Base-by-base conservation (phyloP, 139 green algal genomes). In the Chlamydomonas eustigma region DNA sequence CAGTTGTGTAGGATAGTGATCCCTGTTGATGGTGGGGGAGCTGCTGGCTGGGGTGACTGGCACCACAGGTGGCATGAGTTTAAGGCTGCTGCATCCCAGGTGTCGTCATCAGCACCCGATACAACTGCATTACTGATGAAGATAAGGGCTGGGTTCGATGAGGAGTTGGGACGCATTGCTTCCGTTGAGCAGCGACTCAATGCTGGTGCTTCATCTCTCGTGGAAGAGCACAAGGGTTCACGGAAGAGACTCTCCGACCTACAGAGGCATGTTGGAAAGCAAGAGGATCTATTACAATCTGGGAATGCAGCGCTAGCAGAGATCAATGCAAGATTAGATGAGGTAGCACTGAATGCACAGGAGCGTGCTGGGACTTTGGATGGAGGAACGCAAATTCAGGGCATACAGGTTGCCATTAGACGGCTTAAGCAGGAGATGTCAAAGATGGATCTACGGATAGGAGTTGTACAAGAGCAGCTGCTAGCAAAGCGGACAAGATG, bases 381-480 rank as follows among this genome's bases (percentile, higher is more conserved):
- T 36, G 68, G 68, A 5, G 68, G 36, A 4, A 25, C 4, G 34
- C 68, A 33, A 2, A 63, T 74, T 6, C 36, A 74, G 68, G 6
- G 35, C 35, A 78, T 78, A 5, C 58, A 37, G 37, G 37, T 78
- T 64, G 79, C 83, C 28, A 80, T 85, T 24, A 32, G 64, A 5
- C 35, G 4, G 2, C 39, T 88, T 50, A 58, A 35, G 24, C 69
- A 69, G 58, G 83, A 88, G 71, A 78, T 85, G 32, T 66, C 50
- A 5, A n/a, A 51, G 2, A 83, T 88, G 83, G 79, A 88, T 31
- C 2, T 82, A 36, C 74, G 83, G 8, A 58, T 88, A 1, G 83
- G 83, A 32, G 50, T 85, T 32, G 69, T 76, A 31, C 50, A 67
- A 36, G 69, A 85, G 74, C 69, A 81, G 50, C 64, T 80, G n/a